phyloP scores from a whole-genome alignment of 176 grass and related monocot genomes.

The Rhynchospora tenuis region DNA sequence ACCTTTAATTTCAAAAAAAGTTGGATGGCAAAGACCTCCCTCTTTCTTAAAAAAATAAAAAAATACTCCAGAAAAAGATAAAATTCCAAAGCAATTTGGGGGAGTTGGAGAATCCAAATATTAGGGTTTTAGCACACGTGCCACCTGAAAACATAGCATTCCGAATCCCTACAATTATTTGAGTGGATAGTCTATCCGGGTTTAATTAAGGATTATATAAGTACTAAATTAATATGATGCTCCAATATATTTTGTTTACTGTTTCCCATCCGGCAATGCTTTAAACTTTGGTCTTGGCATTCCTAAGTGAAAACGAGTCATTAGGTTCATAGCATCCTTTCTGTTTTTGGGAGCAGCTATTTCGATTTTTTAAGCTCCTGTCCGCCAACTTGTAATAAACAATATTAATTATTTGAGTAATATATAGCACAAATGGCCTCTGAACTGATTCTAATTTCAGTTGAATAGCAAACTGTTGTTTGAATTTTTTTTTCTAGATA shows the following conservation, averaged over 20 bases:
- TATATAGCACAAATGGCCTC: too few species aligned
- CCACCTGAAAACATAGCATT: background rate
- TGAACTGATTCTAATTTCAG: too few species aligned
- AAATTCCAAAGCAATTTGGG: background rate
- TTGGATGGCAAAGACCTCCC: too few species aligned
- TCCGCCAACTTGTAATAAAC: background rate
- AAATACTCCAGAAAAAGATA: background rate
- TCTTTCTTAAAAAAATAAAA: too few species aligned
- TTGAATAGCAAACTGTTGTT: too few species aligned
- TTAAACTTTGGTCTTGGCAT: background rate
- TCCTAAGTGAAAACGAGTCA: background rate
- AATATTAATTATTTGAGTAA: background rate
- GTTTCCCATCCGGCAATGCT: background rate
- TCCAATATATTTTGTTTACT: background rate
- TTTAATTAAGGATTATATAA: background rate
- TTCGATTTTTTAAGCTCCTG: background rate
- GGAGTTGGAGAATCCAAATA: constrained; percentile 7
- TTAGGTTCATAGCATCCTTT: background rate
- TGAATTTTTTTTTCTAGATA: too few species aligned
- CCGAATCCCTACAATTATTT: background rate
- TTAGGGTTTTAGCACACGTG: constrained; percentile 21
- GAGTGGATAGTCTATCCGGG: background rate
- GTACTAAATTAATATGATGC: background rate
- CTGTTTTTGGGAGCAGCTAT: background rate
- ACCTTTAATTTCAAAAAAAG: too few species aligned